Evolutionary conservation across 2,329 filamentous ascomycete species (phyloP).

Genomic region (Bipolaris gigantea): DNA sequence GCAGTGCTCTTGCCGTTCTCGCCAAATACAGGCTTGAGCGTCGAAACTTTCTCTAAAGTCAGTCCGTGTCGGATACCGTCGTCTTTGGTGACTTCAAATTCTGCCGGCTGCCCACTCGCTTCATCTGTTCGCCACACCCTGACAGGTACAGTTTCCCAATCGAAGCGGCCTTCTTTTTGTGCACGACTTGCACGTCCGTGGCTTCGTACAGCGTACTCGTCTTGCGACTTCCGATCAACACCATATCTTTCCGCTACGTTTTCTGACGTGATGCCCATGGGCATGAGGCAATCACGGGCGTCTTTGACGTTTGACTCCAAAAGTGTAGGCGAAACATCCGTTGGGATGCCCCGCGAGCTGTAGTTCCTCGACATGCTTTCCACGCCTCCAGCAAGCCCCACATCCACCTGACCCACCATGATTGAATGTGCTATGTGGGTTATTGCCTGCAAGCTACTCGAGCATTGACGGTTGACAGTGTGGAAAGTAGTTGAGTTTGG

Average conservation of each 20-base stretch:
- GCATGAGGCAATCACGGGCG: conserved; percentile 80
- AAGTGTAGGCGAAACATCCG: conserved; percentile 73
- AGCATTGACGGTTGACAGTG: conserved; percentile 93
- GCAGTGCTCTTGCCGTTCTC: conserved; percentile 89
- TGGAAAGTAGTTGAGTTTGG: conserved; percentile 82
- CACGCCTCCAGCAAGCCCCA: conserved; percentile 84
- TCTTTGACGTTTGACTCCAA: conserved; percentile 74
- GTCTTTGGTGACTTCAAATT: conserved; percentile 77
- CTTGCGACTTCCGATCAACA: conserved; percentile 76
- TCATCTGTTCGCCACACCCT: conserved; percentile 73
- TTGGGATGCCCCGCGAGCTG: conserved; percentile 69
- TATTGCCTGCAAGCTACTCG: conserved; percentile 89
- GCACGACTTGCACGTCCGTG: conserved; percentile 84
- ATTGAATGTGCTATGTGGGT: conserved; percentile 94
- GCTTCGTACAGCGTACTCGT: conserved; percentile 82
- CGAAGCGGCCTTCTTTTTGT: conserved; percentile 85
- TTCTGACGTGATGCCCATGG: conserved; percentile 99
- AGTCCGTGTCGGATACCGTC: conserved; percentile 91
- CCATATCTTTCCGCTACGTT: conserved; percentile 90
- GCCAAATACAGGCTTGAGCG: conserved; percentile 87
- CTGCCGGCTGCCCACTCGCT: conserved; percentile 68
- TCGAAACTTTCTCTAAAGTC: conserved; percentile 75
- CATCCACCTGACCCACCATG: conserved; percentile 73
- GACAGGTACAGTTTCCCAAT: conserved; percentile 91
- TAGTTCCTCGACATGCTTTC: conserved; percentile 93